Evolutionary conservation across 192 early-diverging fungal genomes (phyloP), one percentile per base, ranked within the genome.

Genomic region (Funneliformis geosporum): DNA sequence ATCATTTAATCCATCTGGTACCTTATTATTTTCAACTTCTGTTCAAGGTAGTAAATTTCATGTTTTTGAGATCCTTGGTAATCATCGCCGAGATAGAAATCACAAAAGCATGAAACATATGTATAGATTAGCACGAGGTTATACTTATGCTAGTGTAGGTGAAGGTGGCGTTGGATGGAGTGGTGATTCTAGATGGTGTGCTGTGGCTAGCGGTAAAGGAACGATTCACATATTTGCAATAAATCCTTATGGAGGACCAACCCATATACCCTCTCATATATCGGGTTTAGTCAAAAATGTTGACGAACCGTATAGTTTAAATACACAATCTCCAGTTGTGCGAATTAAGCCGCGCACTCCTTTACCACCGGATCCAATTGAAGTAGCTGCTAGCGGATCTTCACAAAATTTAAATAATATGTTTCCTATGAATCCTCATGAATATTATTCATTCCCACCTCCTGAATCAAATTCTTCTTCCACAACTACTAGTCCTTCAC

Each of bases 101-200:
- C 39, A 44, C 14, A 55, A 46, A 68, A 9, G 85, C 84, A 60
- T 65, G 44, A 55, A 78, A 9, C 89, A 89, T 80, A 43, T 96
- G 8, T 96, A 94, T 74, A 89, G 88, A 59, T 86, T 95, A 43
- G 87, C 93, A n/a, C 88, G 95, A 21, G 95, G 95, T 9, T 92
- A 89, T 76, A 96, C 95, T 0, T 85, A 90, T 69, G 95, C 94
- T 8, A 87, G 81, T 38, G 88, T 96, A 16, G 91, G 94, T 76
- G 88, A 89, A 14, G 43, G 47, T 33, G 78, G 75, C 76, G 87
- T 92, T 62, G 80, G 88, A 2, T 95, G 94, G 73, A 92, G 90
- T 21, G 64, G 82, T 5, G 93, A 95, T 72, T 89, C 90, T n/a
- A 86, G 85, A 14, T 96, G 94, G 94, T 86, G 92, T 62, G 90